A percentile compares a stretch with the other conserved stretches of the same genome.
These are phyloP conservation scores for Rhynchospora tenuis DNA, from an alignment of 176 grass and related monocot genomes.

Conservation along the genomic window DNA sequence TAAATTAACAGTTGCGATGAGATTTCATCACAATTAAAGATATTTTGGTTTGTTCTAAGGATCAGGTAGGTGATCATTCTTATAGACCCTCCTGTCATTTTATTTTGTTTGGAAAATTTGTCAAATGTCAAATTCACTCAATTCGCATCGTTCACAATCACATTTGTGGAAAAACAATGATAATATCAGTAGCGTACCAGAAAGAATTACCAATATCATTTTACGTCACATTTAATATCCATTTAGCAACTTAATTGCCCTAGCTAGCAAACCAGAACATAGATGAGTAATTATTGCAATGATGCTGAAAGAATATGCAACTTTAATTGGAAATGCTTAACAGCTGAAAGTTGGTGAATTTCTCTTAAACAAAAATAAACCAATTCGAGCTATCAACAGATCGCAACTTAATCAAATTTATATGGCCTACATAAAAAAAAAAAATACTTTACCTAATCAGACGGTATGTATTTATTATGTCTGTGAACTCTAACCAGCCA, in stretches of 20 bases:
- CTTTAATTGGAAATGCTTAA: constrained; percentile 10
- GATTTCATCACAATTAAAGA: no score
- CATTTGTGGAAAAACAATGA: background rate
- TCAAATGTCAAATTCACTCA: no score
- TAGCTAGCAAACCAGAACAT: background rate
- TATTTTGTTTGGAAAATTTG: no score
- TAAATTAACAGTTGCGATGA: no score
- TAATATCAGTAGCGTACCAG: background rate
- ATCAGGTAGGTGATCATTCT: no score
- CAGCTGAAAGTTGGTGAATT: background rate
- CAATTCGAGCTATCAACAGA: background rate
- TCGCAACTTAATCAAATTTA: background rate
- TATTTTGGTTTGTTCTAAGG: no score
- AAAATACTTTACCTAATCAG: background rate
- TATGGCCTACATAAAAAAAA: background rate
- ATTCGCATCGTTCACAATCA: no score
- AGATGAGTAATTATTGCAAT: background rate
- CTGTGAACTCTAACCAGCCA: background rate
- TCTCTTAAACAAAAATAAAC: background rate
- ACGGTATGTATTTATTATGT: background rate
- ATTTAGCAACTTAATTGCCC: background rate
- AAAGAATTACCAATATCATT: background rate
- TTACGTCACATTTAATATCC: background rate
- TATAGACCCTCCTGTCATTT: background rate
- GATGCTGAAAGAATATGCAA: background rate